Evolutionary conservation across 345 rosid genomes (phyloP).

Genomic region (Syzygium aqueum): DNA sequence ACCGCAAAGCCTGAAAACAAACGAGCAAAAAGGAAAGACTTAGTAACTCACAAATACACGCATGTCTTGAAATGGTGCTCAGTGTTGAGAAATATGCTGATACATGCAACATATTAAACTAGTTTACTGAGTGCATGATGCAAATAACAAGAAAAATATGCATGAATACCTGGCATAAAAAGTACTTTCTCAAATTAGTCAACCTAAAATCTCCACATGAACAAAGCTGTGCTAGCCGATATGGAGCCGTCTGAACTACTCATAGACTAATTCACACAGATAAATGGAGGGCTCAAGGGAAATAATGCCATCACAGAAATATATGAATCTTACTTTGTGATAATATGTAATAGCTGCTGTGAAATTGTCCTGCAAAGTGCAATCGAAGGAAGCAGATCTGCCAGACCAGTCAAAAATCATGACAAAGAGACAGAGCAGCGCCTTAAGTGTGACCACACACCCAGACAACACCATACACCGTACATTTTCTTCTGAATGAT

Average conservation of each 20-base stretch:
- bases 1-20: constrained; percentile 59
- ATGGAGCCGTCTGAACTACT: background rate
- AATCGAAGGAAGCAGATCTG: background rate
- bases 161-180: background rate
- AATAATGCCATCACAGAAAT: background rate
- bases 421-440: background rate
- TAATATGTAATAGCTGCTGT: constrained; percentile 72
- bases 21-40: background rate
- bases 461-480: background rate
- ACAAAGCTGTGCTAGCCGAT: background rate
- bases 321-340: constrained; percentile 51
- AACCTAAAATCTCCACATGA: background rate
- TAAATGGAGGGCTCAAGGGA: background rate
- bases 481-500: background rate
- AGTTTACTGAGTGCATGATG: background rate
- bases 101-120: background rate
- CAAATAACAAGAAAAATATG: background rate
- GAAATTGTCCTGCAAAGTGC: constrained; percentile 55
- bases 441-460: background rate
- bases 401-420: background rate
- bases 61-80: background rate
- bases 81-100: background rate
- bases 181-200: background rate
- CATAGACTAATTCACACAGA: background rate
- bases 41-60: background rate